Evolutionary conservation across 768 basidiomycete genomes (phyloP).

Genomic region (Boletus reticulatus): DNA sequence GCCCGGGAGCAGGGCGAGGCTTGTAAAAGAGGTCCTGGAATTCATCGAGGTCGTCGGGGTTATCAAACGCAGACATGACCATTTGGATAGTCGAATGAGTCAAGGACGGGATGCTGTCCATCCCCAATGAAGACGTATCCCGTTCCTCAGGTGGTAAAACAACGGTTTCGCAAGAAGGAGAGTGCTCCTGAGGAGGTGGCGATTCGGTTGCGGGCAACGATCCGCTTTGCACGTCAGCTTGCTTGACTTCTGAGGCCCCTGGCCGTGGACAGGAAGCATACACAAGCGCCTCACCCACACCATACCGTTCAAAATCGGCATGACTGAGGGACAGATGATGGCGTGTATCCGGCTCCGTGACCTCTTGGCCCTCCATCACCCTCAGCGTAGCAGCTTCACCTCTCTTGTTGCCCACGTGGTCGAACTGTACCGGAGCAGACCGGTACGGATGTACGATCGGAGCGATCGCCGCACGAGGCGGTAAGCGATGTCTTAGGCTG

Average conservation of each 20-base stretch:
- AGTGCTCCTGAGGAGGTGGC: neutral
- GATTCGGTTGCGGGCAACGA: neutral
- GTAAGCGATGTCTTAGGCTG: constrained; percentile 36
- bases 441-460: constrained; percentile 32
- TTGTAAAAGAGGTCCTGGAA: constrained; percentile 75
- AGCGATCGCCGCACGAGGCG: constrained; percentile 26
- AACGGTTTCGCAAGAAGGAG: neutral
- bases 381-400: neutral
- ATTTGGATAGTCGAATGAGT: constrained; percentile 38
- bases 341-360: neutral
- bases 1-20: constrained; percentile 28
- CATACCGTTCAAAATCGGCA: constrained; percentile 45
- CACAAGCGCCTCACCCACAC: constrained; percentile 62
- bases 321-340: constrained; percentile 27
- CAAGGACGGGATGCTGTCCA: constrained; percentile 19
- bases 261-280: constrained; percentile 34
- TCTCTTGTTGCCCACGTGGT: neutral
- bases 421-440: neutral
- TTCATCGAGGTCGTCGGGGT: constrained; percentile 65
- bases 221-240: neutral
- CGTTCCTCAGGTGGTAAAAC: constrained; percentile 39
- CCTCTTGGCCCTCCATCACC: neutral
- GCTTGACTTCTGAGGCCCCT: neutral
- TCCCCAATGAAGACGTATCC: constrained; percentile 3
- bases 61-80: constrained; percentile 48